Percentiles rank a stretch among this genome's conserved stretches.
Conservation (phyloP, 2,329 filamentous ascomycete species). For the Cylindrodendrum hubeiense region DNA sequence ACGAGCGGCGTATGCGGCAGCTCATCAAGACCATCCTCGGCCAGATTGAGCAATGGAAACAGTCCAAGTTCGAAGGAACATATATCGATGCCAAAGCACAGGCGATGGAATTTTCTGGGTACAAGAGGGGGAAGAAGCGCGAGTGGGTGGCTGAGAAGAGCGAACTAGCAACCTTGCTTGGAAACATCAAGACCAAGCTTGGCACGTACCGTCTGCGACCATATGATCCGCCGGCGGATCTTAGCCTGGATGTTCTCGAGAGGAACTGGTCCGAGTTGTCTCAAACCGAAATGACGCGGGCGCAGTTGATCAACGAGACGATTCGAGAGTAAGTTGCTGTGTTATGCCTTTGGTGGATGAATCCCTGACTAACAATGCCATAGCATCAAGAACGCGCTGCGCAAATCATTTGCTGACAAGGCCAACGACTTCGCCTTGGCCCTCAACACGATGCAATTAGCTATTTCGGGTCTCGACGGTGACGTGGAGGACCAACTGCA, state of each 20-base stretch:
- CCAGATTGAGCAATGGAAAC: constrained; percentile 82
- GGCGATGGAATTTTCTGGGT: constrained; percentile 82
- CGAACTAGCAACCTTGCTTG: constrained; percentile 89
- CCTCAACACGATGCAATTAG: constrained; percentile 92
- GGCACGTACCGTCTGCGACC: constrained; percentile 92
- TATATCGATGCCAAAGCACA: constrained; percentile 94
- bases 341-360: not conserved
- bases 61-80: constrained; percentile 87
- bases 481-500: constrained; percentile 95
- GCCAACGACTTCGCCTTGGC: constrained; percentile 98
- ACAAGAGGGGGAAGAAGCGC: constrained; percentile 91
- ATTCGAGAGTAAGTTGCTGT: constrained; percentile 81
- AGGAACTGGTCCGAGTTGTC: constrained; percentile 84
- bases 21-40: constrained; percentile 80
- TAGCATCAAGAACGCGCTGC: constrained; percentile 93
- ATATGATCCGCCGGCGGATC: constrained; percentile 88
- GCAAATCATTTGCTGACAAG: constrained; percentile 95
- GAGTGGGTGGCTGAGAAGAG: constrained; percentile 99
- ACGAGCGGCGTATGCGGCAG: constrained; percentile 89
- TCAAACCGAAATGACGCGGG: constrained; percentile 86
- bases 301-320: constrained; percentile 96
- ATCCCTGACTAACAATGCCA: constrained; percentile 43
- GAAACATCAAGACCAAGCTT: constrained; percentile 99
- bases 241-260: constrained; percentile 87
- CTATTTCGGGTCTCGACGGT: constrained; percentile 96